Evolutionary conservation across 306 rosid genomes (phyloP).

Genomic region (Arachis stenosperma): DNA sequence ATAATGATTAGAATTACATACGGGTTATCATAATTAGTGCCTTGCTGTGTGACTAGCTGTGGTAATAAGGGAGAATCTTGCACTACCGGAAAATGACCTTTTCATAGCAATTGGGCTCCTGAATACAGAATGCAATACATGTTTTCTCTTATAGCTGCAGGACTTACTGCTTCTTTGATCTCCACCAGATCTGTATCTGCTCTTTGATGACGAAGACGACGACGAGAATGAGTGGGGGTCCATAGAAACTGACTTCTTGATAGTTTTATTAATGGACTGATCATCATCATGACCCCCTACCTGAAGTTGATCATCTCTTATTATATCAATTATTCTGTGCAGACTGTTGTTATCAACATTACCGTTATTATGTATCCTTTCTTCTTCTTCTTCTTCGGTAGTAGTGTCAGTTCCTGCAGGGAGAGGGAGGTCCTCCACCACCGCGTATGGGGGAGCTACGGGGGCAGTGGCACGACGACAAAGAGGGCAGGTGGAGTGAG

Average conservation of each 20-base stretch:
- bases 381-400: conserved; percentile 39
- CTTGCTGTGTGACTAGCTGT: conserved; percentile 55
- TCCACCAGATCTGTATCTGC: conserved; percentile 9
- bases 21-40: conserved; percentile 29
- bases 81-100: conserved; percentile 68
- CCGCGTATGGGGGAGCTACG: conserved; percentile 8
- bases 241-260: conserved; percentile 69
- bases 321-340: conserved; percentile 57
- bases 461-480: conserved; percentile 55
- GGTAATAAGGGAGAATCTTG: conserved; percentile 49
- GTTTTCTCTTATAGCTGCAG: conserved; percentile 45
- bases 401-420: conserved; percentile 34
- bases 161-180: conserved; percentile 41
- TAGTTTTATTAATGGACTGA: conserved; percentile 31
- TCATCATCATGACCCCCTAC: too few species aligned
- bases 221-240: conserved; percentile 52
- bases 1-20: too few species aligned
- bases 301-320: conserved; percentile 45
- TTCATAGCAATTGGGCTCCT: conserved; percentile 67
- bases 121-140: conserved; percentile 49
- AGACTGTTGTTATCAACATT: not conserved
- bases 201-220: conserved; percentile 54
- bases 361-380: not conserved
- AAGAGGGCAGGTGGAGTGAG: conserved; percentile 74
- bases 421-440: not conserved